Evolutionary conservation across 345 rosid species (phyloP).

Genomic region (Pseudoturritis turrita): DNA sequence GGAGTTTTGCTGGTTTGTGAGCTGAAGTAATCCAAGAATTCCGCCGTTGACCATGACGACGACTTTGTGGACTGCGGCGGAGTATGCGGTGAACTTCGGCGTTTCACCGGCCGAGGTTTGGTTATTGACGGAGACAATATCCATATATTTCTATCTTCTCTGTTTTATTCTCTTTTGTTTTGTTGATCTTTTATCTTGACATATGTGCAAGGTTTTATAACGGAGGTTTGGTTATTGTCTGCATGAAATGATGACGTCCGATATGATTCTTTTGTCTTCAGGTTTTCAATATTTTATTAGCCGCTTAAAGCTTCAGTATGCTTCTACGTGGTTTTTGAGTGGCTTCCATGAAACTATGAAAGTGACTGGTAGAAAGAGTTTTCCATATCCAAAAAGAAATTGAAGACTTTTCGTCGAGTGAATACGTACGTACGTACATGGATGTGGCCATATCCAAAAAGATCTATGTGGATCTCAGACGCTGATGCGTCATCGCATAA

Average conservation of each 20-base stretch:
- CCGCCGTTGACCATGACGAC: slow-evolving; percentile 12
- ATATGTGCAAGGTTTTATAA: not conserved
- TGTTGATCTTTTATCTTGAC: not conserved
- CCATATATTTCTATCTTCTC: not conserved
- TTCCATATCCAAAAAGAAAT: too few relatives aligned
- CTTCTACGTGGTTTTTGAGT: too few relatives aligned
- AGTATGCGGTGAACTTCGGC: not conserved
- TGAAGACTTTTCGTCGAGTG: too few relatives aligned
- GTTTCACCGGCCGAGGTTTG: not conserved
- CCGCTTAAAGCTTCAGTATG: too few relatives aligned
- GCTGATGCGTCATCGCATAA: too few relatives aligned
- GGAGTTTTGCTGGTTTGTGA: not conserved
- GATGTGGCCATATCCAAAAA: too few relatives aligned
- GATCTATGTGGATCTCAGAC: too few relatives aligned
- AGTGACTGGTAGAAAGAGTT: too few relatives aligned
- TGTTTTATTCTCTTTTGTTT: not conserved
- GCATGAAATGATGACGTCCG: not conserved
- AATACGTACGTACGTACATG: too few relatives aligned
- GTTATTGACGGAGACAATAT: not conserved
- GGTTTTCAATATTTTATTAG: too few relatives aligned
- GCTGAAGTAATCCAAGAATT: slow-evolving; percentile 14
- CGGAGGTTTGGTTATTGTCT: not conserved
- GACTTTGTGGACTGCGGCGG: slow-evolving; percentile 24
- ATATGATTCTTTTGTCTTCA: too few relatives aligned
- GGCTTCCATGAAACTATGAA: too few relatives aligned